These are phyloP conservation scores for Dipodascopsis uninucleata DNA, from an alignment of 805 yeast genomes.

Conservation along the genomic window DNA sequence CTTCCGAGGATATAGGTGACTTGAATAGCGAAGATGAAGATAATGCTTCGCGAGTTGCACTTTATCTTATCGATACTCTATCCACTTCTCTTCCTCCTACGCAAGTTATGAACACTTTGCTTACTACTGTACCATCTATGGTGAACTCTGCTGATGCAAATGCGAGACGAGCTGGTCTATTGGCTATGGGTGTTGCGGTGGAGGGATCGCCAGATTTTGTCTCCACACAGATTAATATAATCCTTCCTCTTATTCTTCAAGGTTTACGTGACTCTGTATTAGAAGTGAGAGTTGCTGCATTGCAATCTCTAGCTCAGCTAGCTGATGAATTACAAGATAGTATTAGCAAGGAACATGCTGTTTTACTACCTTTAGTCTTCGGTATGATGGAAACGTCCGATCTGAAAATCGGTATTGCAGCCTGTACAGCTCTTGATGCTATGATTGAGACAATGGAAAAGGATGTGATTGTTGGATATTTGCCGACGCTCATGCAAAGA, in stretches of 20 bases:
- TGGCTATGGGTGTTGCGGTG: conserved; percentile 76
- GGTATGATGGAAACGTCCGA: conserved; percentile 78
- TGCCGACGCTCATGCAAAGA: conserved; percentile 87
- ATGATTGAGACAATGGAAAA: conserved; percentile 86
- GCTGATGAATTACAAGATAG: conserved; percentile 81
- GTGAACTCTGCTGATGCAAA: conserved; percentile 57
- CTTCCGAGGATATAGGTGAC: conserved; percentile 80
- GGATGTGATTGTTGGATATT: conserved; percentile 74
- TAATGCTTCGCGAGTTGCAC: conserved; percentile 70
- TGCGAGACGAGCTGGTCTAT: conserved; percentile 82
- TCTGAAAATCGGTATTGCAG: conserved; percentile 80
- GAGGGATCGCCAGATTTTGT: conserved; percentile 94
- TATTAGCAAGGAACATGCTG: conserved; percentile 78
- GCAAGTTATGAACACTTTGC: conserved; percentile 78
- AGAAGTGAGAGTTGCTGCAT: conserved; percentile 79
- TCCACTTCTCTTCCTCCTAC: conserved; percentile 86
- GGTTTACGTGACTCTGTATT: conserved; percentile 76
- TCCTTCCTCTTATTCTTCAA: conserved; percentile 65
- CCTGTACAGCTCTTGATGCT: conserved; percentile 87
- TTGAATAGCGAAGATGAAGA: conserved; percentile 93
- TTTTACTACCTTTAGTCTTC: conserved; percentile 80
- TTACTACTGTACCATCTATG: conserved; percentile 44
- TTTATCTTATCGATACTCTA: conserved; percentile 72
- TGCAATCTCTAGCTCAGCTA: conserved; percentile 72
- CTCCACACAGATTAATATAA: conserved; percentile 66